Percentiles rank a stretch among this genome's conserved stretches.
Evolutionary conservation across 164 flowering plant species (phyloP).

Genomic region (Magnolia kwangsiensis): DNA sequence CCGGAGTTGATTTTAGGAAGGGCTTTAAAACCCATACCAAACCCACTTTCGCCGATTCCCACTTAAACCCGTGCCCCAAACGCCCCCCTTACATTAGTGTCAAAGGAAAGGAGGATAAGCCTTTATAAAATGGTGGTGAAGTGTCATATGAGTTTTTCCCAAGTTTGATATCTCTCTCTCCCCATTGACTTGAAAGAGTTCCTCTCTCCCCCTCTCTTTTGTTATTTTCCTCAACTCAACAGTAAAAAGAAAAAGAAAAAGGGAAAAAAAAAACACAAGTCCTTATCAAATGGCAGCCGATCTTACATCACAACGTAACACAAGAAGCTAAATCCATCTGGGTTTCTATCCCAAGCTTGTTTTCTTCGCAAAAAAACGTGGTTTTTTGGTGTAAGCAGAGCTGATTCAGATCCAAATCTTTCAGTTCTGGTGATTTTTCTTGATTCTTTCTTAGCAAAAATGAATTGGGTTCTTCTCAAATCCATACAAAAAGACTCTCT

Average conservation of each 20-base stretch:
- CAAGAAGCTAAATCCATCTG: background rate
- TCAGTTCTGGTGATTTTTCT: background rate
- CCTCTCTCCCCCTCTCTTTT: background rate
- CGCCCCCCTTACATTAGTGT: background rate
- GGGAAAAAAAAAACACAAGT: background rate
- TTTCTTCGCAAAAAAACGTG: background rate
- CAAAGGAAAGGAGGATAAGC: background rate
- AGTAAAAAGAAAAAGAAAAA: background rate
- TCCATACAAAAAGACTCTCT: conserved; percentile 25
- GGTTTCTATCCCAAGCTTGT: background rate
- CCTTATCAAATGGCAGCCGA: background rate
- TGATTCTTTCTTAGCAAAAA: conserved; percentile 3
- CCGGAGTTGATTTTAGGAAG: too few species aligned
- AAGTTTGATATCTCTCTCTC: background rate
- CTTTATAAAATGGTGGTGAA: background rate
- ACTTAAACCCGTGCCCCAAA: background rate
- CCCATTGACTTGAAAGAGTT: background rate
- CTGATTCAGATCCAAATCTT: background rate
- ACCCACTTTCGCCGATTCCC: too few species aligned
- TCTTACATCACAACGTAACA: background rate
- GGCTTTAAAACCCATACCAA: too few species aligned
- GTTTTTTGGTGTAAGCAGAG: background rate
- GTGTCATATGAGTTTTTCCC: background rate
- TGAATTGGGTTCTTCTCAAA: conserved; percentile 36
- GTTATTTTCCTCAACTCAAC: background rate